A percentile compares a stretch with the other conserved stretches of the same genome.
Evolutionary conservation across 768 basidiomycete genomes (phyloP).

Genomic region (Steccherinum ochraceum): DNA sequence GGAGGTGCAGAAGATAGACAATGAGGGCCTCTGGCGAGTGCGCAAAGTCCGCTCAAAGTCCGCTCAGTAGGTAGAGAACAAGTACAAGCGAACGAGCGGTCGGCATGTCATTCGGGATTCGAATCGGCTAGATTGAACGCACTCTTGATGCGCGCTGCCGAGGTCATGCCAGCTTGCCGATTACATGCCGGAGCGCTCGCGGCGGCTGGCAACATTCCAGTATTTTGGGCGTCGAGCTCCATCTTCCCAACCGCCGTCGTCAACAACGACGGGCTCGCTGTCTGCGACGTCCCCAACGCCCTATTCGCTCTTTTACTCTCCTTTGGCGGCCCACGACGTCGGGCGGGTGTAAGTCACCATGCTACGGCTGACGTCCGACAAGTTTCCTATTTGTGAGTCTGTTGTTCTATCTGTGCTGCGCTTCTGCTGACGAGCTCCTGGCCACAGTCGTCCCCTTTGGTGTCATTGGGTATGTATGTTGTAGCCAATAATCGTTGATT

Average conservation of each 20-base stretch:
- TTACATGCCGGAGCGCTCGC: neutral
- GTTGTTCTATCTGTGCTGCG: neutral
- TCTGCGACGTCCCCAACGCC: neutral
- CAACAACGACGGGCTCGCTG: neutral
- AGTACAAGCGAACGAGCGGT: too few relatives aligned
- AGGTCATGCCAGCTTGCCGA: neutral
- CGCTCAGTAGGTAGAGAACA: too few relatives aligned
- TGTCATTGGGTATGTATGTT: constrained; percentile 62
- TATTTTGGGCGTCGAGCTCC: too few relatives aligned
- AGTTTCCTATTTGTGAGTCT: constrained; percentile 83
- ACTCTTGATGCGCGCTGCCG: too few relatives aligned
- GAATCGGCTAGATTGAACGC: too few relatives aligned
- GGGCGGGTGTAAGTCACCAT: constrained; percentile 34
- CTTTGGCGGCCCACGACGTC: neutral
- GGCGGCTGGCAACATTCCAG: neutral
- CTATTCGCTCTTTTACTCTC: neutral
- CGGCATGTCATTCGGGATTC: too few relatives aligned
- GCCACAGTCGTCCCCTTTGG: constrained; percentile 82
- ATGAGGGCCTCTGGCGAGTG: too few relatives aligned
- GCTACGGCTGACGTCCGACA: constrained; percentile 88
- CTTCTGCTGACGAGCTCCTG: constrained; percentile 4
- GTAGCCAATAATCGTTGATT: neutral
- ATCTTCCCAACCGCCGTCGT: neutral
- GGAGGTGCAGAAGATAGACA: too few relatives aligned
- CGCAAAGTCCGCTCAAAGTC: too few relatives aligned